phyloP scores from a whole-genome alignment of 2,329 filamentous ascomycete genomes.

The Cladophialophora exuberans region DNA sequence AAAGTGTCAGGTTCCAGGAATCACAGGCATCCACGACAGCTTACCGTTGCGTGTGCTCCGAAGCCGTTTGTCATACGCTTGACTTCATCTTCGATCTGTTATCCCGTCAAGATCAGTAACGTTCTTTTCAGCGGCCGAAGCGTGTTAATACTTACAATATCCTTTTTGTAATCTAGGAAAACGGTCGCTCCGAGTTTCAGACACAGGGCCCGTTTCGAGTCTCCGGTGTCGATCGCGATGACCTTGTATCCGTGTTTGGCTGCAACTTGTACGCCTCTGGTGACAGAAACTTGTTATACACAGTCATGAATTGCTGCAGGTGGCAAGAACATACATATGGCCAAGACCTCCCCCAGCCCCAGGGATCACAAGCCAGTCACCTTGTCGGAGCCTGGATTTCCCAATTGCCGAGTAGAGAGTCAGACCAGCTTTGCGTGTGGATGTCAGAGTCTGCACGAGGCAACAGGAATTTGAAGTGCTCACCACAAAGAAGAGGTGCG shows the following conservation, averaged over 20 bases:
- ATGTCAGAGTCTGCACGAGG: neutral
- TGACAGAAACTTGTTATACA: neutral
- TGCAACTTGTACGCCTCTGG: conserved; percentile 44
- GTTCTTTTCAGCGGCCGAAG: neutral
- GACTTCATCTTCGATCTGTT: conserved; percentile 40
- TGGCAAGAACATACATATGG: conserved; percentile 39
- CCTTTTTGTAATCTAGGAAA: conserved; percentile 41
- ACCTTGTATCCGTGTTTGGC: conserved; percentile 41
- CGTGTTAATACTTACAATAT: conserved; percentile 37
- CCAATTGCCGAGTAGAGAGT: conserved; percentile 45
- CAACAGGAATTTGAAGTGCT: neutral
- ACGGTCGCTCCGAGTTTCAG: conserved; percentile 39
- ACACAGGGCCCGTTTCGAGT: conserved; percentile 41
- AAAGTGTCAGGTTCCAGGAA: too few species aligned
- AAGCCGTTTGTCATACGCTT: conserved; percentile 43
- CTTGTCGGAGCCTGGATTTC: conserved; percentile 41
- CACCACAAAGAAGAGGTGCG: conserved; percentile 43
- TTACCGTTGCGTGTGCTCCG: conserved; percentile 50
- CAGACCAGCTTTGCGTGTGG: conserved; percentile 33
- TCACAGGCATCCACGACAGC: too few species aligned
- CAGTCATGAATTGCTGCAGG: neutral
- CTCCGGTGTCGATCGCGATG: conserved; percentile 44
- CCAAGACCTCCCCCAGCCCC: conserved; percentile 44
- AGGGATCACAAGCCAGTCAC: conserved; percentile 42
- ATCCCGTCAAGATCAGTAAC: neutral